Conservation (phyloP, 805 yeast genomes). For the Candida palmyrensis region DNA sequence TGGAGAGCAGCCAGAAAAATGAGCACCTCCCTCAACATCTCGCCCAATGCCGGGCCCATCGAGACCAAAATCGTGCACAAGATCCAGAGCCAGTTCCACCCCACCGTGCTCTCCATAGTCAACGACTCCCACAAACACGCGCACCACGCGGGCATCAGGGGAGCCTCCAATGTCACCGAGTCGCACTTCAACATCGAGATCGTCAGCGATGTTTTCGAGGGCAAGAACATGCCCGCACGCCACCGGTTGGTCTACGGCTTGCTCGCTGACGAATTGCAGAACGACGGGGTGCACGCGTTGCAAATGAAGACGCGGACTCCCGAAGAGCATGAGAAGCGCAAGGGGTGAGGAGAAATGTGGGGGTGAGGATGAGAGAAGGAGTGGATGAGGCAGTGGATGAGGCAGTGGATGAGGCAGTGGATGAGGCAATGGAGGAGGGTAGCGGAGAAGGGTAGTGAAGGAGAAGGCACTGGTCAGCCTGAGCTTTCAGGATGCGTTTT, state of each 20-base stretch:
- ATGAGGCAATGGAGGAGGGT: not conserved
- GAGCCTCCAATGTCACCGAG: conserved; percentile 66
- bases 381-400: not conserved
- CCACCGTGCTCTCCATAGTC: conserved; percentile 43
- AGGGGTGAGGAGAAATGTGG: conserved; percentile 11
- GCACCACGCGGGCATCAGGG: conserved; percentile 78
- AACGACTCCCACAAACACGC: conserved; percentile 89
- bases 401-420: not conserved
- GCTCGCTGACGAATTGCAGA: conserved; percentile 66
- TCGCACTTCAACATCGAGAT: conserved; percentile 78
- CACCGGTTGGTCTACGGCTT: conserved; percentile 71
- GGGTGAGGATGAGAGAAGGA: not conserved
- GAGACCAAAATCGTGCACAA: conserved; percentile 43
- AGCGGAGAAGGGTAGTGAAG: too few species aligned
- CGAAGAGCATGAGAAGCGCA: conserved; percentile 31
- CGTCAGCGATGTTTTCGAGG: conserved; percentile 64
- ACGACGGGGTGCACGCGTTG: conserved; percentile 78
- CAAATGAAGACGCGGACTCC: conserved; percentile 80
- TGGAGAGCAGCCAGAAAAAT: not conserved
- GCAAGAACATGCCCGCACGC: conserved; percentile 62
- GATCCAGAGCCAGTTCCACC: conserved; percentile 38
- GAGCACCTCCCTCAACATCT: conserved; percentile 3
- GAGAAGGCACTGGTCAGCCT: too few species aligned
- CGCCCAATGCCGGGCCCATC: conserved; percentile 36
- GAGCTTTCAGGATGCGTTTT: too few species aligned